These are phyloP conservation scores for Flaveria bidentis DNA, from an alignment of 129 eudicot species.

Conservation along the genomic window DNA sequence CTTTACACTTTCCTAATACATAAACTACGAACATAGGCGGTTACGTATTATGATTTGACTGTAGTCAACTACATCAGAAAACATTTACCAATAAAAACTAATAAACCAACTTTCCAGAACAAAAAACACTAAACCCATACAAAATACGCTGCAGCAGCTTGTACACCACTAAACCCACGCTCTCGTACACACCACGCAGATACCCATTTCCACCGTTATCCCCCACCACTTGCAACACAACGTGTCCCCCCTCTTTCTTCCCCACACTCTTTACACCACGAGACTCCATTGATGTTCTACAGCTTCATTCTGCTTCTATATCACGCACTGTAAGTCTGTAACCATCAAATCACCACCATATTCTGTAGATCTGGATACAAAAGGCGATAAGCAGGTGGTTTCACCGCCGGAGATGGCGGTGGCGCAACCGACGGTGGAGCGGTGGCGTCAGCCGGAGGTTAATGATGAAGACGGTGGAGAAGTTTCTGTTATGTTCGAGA, in stretches of 20 bases:
- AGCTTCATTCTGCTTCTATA: slow-evolving; percentile 15
- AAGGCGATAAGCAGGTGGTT: slow-evolving; percentile 7
- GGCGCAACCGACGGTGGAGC: slow-evolving; percentile 33
- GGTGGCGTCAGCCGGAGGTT: slow-evolving; percentile 16
- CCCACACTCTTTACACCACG: slow-evolving; percentile 20
- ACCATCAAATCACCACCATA: slow-evolving; percentile 2
- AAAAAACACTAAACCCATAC: slow-evolving; percentile 13
- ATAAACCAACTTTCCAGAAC: slow-evolving; percentile 18
- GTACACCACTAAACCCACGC: slow-evolving; percentile 16
- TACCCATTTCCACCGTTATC: slow-evolving; percentile 23
- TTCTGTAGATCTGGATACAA: slow-evolving; percentile 35
- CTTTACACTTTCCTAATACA: background rate
- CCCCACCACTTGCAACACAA: slow-evolving; percentile 29
- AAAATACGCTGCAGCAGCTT: slow-evolving; percentile 21
- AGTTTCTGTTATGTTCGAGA: slow-evolving; percentile 35
- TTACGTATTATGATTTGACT: background rate
- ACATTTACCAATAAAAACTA: background rate
- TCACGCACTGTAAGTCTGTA: slow-evolving; percentile 5
- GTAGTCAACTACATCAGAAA: background rate
- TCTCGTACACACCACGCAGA: slow-evolving; percentile 15
- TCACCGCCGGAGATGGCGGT: slow-evolving; percentile 33
- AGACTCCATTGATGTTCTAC: slow-evolving; percentile 1
- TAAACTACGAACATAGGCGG: background rate
- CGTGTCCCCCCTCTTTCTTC: slow-evolving; percentile 16
- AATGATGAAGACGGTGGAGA: slow-evolving; percentile 28